Evolutionary conservation across 495 filamentous ascomycete genomes (phyloP).

Genomic region (Bryoglossum gracile): DNA sequence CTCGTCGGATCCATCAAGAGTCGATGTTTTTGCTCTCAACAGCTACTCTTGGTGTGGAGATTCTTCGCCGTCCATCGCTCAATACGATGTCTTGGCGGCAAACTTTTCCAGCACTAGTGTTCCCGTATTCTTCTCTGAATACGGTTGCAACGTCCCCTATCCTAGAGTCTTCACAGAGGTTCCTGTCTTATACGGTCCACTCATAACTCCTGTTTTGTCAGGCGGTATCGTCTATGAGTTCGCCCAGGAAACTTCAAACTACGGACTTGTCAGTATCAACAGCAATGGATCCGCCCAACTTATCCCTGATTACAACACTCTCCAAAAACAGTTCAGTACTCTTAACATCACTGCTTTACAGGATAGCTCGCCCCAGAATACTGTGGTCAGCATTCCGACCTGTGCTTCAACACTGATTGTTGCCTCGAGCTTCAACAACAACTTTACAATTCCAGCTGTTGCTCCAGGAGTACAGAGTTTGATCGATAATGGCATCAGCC

Average conservation of each 20-base stretch:
- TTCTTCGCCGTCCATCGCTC: conserved; percentile 58
- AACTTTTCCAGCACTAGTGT: conserved; percentile 67
- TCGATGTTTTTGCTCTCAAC: conserved; percentile 91
- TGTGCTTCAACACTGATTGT: conserved; percentile 61
- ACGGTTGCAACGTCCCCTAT: conserved; percentile 77
- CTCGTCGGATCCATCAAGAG: conserved; percentile 53
- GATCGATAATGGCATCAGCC: conserved; percentile 46
- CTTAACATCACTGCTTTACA: conserved; percentile 61
- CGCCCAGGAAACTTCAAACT: conserved; percentile 64
- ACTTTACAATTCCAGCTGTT: conserved; percentile 62
- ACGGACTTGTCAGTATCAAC: conserved; percentile 67
- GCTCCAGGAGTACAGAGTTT: conserved; percentile 37
- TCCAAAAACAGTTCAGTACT: conserved; percentile 65
- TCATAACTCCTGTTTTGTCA: conserved; percentile 74
- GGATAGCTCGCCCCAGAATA: conserved; percentile 46
- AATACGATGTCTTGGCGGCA: conserved; percentile 63
- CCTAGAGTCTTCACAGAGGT: conserved; percentile 85
- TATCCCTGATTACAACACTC: conserved; percentile 64
- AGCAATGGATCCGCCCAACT: conserved; percentile 56
- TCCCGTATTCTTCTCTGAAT: conserved; percentile 95
- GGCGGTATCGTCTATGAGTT: conserved; percentile 90
- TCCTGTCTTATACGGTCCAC: conserved; percentile 62
- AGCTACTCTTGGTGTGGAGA: conserved; percentile 92
- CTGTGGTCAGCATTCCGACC: conserved; percentile 42
- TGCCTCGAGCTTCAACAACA: conserved; percentile 54